phyloP scores from a whole-genome alignment of 192 early-diverging fungal species.

The Backusella sp. region DNA sequence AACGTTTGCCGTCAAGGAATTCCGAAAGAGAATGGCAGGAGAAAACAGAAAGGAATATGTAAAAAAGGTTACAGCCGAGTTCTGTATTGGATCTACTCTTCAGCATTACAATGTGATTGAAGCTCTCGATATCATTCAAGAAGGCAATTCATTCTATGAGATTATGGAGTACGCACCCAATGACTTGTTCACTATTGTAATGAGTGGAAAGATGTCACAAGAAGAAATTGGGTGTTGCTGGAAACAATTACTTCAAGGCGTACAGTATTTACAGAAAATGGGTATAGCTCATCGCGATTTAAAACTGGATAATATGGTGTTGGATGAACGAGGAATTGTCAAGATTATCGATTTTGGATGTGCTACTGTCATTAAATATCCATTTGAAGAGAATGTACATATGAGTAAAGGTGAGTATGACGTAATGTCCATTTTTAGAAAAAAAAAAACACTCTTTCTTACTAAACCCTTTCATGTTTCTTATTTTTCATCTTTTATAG shows the following conservation, averaged over 20 bases:
- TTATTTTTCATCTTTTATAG: constrained; percentile 32
- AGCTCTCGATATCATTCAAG: constrained; percentile 76
- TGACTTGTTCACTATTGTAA: constrained; percentile 84
- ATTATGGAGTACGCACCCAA: constrained; percentile 93
- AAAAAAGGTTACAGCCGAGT: constrained; percentile 84
- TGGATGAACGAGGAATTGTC: constrained; percentile 66
- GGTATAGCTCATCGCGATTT: constrained; percentile 85
- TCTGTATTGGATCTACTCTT: constrained; percentile 78
- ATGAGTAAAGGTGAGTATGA: constrained; percentile 48
- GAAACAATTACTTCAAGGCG: constrained; percentile 69
- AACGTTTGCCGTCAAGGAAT: constrained; percentile 79
- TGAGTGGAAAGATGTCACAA: constrained; percentile 64
- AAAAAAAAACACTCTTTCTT: neutral
- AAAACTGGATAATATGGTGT: constrained; percentile 84
- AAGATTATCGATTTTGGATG: constrained; percentile 94
- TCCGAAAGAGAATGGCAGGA: constrained; percentile 59
- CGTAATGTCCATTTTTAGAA: neutral
- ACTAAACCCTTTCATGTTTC: neutral
- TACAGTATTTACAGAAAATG: constrained; percentile 70
- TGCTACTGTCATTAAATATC: constrained; percentile 80
- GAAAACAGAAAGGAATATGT: constrained; percentile 77
- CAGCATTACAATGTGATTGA: constrained; percentile 80
- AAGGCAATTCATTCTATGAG: constrained; percentile 63
- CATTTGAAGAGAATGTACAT: constrained; percentile 62
- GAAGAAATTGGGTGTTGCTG: constrained; percentile 88